These are phyloP conservation scores for Scytalidium sp. DNA, from an alignment of 2,329 filamentous ascomycete species.

Conservation along the genomic window DNA sequence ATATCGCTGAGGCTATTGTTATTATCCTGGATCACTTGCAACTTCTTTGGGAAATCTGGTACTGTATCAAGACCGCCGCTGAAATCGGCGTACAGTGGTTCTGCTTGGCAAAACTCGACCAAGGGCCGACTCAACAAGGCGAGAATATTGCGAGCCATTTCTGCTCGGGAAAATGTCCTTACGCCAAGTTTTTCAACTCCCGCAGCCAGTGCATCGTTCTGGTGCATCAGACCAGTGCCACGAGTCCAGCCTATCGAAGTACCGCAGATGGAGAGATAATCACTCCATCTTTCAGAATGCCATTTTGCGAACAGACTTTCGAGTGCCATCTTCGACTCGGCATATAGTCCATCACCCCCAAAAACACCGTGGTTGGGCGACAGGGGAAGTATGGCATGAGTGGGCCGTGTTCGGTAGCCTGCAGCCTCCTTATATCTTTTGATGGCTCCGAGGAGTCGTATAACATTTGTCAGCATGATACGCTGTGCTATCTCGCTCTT, in stretches of 20 bases:
- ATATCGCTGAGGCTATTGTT: slow-evolving; percentile 59
- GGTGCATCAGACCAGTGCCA: slow-evolving; percentile 92
- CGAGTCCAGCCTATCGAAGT: slow-evolving; percentile 98
- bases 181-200: slow-evolving; percentile 92
- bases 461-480: slow-evolving; percentile 94
- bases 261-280: slow-evolving; percentile 94
- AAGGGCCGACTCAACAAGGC: slow-evolving; percentile 89
- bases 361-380: slow-evolving; percentile 98
- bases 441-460: slow-evolving; percentile 82
- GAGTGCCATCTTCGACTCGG: slow-evolving; percentile 91
- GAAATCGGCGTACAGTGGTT: slow-evolving; percentile 91
- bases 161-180: slow-evolving; percentile 94
- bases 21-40: slow-evolving; percentile 41
- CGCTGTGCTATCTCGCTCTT: slow-evolving; percentile 95
- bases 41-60: slow-evolving; percentile 86
- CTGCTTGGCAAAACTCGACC: slow-evolving; percentile 85
- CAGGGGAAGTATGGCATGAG: slow-evolving; percentile 91
- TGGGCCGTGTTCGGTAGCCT: slow-evolving; percentile 87
- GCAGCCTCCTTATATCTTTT: slow-evolving; percentile 83
- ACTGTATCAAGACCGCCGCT: slow-evolving; percentile 96
- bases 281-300: slow-evolving; percentile 93
- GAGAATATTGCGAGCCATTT: slow-evolving; percentile 97
- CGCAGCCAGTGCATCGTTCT: slow-evolving; percentile 93
- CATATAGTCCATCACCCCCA: slow-evolving; percentile 92
- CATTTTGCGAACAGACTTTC: slow-evolving; percentile 97